phyloP scores from a whole-genome alignment of 805 yeast genomes.

The Myxozyma lipomycoides region DNA sequence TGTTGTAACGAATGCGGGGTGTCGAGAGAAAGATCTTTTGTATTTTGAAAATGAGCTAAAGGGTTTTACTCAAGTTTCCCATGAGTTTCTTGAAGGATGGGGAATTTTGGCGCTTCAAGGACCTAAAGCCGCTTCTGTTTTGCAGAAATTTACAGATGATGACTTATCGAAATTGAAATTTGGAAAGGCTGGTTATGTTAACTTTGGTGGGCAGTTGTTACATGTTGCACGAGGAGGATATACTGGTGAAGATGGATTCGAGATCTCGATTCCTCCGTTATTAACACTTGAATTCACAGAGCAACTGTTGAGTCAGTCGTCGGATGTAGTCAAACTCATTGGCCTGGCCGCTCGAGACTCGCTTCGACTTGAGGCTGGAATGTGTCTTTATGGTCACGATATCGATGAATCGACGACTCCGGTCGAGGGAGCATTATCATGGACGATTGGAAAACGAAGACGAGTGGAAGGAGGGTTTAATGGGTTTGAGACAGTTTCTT shows the following conservation, averaged over 20 bases:
- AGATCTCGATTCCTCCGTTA: slow-evolving; percentile 41
- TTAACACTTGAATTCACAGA: slow-evolving; percentile 57
- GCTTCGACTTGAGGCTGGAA: slow-evolving; percentile 91
- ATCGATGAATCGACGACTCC: slow-evolving; percentile 77
- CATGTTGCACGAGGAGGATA: slow-evolving; percentile 95
- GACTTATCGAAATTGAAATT: slow-evolving; percentile 63
- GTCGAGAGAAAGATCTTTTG: slow-evolving; percentile 72
- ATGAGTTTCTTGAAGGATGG: slow-evolving; percentile 52
- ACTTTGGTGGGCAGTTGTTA: slow-evolving; percentile 34
- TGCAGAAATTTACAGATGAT: slow-evolving; percentile 59
- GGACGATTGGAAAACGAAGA: slow-evolving; percentile 84
- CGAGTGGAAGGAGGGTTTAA: slow-evolving; percentile 61
- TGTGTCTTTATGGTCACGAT: slow-evolving; percentile 96
- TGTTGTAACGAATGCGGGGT: slow-evolving; percentile 94
- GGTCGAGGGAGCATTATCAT: slow-evolving; percentile 78
- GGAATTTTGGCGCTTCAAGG: slow-evolving; percentile 91
- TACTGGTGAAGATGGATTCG: slow-evolving; percentile 98
- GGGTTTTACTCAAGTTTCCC: slow-evolving; percentile 28
- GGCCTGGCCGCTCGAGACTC: slow-evolving; percentile 99
- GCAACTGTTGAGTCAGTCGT: slow-evolving; percentile 50
- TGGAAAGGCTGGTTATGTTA: slow-evolving; percentile 45
- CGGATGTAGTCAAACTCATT: slow-evolving; percentile 65
- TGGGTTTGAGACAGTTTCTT: slow-evolving; percentile 66
- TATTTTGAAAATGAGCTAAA: slow-evolving; percentile 48
- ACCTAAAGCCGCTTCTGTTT: slow-evolving; percentile 67